phyloP scores from a whole-genome alignment of 1,139 yeast species.

The Kodamaea ohmeri region DNA sequence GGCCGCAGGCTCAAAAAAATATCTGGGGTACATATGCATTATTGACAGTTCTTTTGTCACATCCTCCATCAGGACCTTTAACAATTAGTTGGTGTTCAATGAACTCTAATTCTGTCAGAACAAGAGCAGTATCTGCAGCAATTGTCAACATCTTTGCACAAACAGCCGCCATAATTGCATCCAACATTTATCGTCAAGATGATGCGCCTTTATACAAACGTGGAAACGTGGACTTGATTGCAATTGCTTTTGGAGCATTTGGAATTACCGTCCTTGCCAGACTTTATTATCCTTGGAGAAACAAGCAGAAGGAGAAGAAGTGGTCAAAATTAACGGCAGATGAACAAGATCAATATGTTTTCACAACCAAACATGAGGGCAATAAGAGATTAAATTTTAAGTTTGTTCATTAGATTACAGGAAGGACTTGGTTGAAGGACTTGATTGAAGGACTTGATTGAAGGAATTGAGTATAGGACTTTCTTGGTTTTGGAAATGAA shows the following conservation, averaged over 20 bases:
- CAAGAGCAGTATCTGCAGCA: conserved; percentile 24
- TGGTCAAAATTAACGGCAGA: conserved; percentile 16
- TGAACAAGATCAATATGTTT: conserved; percentile 15
- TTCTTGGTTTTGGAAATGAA: too few relatives aligned
- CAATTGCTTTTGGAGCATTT: conserved; percentile 18
- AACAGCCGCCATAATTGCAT: conserved; percentile 17
- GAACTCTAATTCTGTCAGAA: conserved; percentile 22
- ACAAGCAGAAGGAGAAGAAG: conserved; percentile 12
- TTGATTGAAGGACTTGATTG: too few relatives aligned
- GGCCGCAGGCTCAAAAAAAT: conserved; percentile 19
- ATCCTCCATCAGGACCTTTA: conserved; percentile 20
- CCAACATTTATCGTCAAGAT: conserved; percentile 26
- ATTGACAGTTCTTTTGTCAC: conserved; percentile 20
- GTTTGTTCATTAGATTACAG: conserved; percentile 15
- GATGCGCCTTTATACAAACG: conserved; percentile 28
- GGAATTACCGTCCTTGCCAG: conserved; percentile 15
- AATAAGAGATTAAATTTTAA: conserved; percentile 20
- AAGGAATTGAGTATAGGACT: too few relatives aligned
- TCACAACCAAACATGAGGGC: conserved; percentile 15
- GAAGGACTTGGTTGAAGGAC: too few relatives aligned
- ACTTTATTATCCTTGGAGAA: conserved; percentile 16
- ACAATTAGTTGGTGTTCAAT: conserved; percentile 22
- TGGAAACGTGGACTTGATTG: conserved; percentile 25
- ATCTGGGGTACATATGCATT: conserved; percentile 23
- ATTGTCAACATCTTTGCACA: conserved; percentile 23